Evolutionary conservation across 352 stramenopile species (phyloP).

Genomic region (Globisporangium recalcitrans): DNA sequence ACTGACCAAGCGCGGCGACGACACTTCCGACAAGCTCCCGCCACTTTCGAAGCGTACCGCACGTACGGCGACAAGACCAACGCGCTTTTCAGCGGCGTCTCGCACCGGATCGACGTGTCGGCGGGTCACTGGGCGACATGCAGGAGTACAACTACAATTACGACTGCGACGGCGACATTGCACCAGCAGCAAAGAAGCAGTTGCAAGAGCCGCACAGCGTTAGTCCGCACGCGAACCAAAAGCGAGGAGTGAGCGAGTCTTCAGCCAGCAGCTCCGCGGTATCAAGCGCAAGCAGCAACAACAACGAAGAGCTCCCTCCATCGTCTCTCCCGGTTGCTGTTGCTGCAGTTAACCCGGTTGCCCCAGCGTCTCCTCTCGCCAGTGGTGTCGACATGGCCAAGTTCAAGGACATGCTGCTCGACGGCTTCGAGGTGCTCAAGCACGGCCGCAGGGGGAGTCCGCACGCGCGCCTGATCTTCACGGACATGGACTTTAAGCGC

Average conservation of each 20-base stretch:
- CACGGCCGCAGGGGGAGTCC: constrained; percentile 61
- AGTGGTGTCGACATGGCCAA: constrained; percentile 38
- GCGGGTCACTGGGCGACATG: constrained; percentile 25
- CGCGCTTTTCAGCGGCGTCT: constrained; percentile 31
- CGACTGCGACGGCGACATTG: constrained; percentile 21
- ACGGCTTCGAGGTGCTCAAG: constrained; percentile 73
- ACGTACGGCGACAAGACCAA: constrained; percentile 57
- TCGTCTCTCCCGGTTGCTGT: background rate
- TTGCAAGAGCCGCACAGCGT: background rate
- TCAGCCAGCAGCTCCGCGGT: background rate
- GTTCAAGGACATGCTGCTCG: constrained; percentile 61
- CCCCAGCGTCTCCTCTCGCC: constrained; percentile 9
- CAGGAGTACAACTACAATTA: constrained; percentile 39
- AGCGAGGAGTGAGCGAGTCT: background rate
- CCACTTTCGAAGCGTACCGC: constrained; percentile 60
- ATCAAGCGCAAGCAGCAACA: constrained; percentile 6
- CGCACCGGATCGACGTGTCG: constrained; percentile 41
- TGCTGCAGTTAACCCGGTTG: background rate
- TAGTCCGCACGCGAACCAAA: background rate
- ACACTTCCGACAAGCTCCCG: constrained; percentile 44
- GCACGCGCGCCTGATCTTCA: constrained; percentile 61
- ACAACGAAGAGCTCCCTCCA: constrained; percentile 13
- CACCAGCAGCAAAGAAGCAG: background rate
- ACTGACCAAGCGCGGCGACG: constrained; percentile 55
- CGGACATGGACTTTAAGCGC: constrained; percentile 69